A percentile compares a stretch with the other conserved stretches of the same genome.
These are phyloP conservation scores for Cyclotella baltica DNA, from an alignment of 108 stramenopile genomes.

Conservation along the genomic window DNA sequence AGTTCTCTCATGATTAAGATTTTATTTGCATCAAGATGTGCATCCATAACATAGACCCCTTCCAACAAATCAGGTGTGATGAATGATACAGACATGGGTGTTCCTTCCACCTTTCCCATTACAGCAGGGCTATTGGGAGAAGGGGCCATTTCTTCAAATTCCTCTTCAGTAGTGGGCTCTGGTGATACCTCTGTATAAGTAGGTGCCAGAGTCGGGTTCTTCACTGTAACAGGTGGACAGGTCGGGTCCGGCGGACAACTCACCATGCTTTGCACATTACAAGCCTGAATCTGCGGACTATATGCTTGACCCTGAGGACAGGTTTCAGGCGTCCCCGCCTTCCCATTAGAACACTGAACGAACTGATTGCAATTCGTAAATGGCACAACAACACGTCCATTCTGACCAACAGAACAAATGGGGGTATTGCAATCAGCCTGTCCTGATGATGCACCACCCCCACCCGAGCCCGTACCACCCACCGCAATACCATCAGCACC, in stretches of 20 bases:
- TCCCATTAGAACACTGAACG: constrained; percentile 22
- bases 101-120: background rate
- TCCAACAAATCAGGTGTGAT: constrained; percentile 17
- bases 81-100: background rate
- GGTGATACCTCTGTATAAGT: background rate
- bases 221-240: constrained; percentile 9
- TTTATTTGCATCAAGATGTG: constrained; percentile 47
- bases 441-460: background rate
- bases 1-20: constrained; percentile 34
- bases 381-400: constrained; percentile 18
- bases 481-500: background rate
- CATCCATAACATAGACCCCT: constrained; percentile 42
- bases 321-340: constrained; percentile 2
- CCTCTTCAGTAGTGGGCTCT: background rate
- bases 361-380: constrained; percentile 12
- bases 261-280: constrained; percentile 18
- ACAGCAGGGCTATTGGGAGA: background rate
- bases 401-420: constrained; percentile 1
- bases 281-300: constrained; percentile 15
- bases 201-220: constrained; percentile 1
- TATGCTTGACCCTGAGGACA: constrained; percentile 19
- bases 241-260: constrained; percentile 25
- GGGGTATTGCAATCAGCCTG: background rate
- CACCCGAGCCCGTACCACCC: background rate
- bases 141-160: background rate